Conservation (phyloP, 1,284 basidiomycete species). For the Tilletia horrida region DNA sequence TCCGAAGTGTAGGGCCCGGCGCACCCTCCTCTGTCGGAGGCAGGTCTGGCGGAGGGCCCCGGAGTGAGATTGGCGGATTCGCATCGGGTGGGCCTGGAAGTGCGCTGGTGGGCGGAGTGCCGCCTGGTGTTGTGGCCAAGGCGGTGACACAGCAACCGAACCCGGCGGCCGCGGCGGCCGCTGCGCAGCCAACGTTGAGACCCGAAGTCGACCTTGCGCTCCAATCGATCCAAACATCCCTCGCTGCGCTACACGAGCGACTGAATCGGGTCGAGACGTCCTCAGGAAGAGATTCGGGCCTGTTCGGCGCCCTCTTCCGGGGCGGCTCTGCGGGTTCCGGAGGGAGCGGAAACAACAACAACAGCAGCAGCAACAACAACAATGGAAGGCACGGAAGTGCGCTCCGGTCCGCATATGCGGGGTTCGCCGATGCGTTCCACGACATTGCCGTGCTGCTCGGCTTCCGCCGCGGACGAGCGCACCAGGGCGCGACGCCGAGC, state of each 20-base stretch:
- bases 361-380: constrained; percentile 6
- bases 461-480: constrained; percentile 19
- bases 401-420: constrained; percentile 16
- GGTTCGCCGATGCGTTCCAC: constrained; percentile 27
- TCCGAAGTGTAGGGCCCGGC: constrained; percentile 9
- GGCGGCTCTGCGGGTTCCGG: not conserved
- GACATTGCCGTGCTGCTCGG: constrained; percentile 34
- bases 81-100: not conserved
- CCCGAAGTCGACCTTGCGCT: constrained; percentile 57
- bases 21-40: constrained; percentile 46
- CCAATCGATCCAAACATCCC: constrained; percentile 78
- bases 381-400: constrained; percentile 1
- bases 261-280: constrained; percentile 57
- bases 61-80: constrained; percentile 15
- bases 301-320: not conserved
- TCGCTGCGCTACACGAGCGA: constrained; percentile 84
- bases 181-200: constrained; percentile 23
- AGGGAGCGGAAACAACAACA: not conserved
- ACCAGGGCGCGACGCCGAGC: constrained; percentile 18
- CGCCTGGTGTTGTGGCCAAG: not conserved
- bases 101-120: not conserved
- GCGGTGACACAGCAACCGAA: not conserved
- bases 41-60: constrained; percentile 27
- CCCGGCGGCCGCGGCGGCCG: constrained; percentile 22
- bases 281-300: not conserved